phyloP scores from a whole-genome alignment of 768 basidiomycete genomes.

The Russula sp. region DNA sequence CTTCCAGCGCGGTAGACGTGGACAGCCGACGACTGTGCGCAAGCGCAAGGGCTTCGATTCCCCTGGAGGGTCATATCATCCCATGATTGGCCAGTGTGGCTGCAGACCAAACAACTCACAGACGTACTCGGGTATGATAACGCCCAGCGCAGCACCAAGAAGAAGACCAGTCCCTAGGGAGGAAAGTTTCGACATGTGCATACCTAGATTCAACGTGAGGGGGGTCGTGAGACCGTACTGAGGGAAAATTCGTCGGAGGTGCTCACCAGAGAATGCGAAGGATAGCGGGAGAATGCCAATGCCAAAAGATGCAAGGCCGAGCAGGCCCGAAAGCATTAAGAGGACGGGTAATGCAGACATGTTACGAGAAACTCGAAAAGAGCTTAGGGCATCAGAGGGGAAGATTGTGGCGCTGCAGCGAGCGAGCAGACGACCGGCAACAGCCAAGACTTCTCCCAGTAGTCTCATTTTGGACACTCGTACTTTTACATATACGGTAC shows the following conservation, averaged over 20 bases:
- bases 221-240: neutral
- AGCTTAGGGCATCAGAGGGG: neutral
- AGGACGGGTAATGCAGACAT: constrained; percentile 36
- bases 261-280: constrained; percentile 62
- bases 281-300: constrained; percentile 72
- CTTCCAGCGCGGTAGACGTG: constrained; percentile 28
- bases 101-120: neutral
- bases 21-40: constrained; percentile 28
- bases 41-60: constrained; percentile 56
- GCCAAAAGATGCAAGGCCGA: constrained; percentile 58
- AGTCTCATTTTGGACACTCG: constrained; percentile 22
- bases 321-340: constrained; percentile 48
- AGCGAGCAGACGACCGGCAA: neutral
- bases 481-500: constrained; percentile 3
- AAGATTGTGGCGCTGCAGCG: no score
- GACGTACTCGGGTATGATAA: constrained; percentile 90
- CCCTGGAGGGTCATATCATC: constrained; percentile 37
- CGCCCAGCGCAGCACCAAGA: constrained; percentile 81
- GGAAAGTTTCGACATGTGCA: constrained; percentile 38
- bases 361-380: neutral
- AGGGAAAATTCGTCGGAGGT: neutral
- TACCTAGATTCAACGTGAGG: constrained; percentile 27
- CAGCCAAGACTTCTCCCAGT: neutral
- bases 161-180: constrained; percentile 76
- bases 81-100: neutral